Base-by-base conservation (phyloP, 768 basidiomycete genomes). In the Termitomyces sp. region DNA sequence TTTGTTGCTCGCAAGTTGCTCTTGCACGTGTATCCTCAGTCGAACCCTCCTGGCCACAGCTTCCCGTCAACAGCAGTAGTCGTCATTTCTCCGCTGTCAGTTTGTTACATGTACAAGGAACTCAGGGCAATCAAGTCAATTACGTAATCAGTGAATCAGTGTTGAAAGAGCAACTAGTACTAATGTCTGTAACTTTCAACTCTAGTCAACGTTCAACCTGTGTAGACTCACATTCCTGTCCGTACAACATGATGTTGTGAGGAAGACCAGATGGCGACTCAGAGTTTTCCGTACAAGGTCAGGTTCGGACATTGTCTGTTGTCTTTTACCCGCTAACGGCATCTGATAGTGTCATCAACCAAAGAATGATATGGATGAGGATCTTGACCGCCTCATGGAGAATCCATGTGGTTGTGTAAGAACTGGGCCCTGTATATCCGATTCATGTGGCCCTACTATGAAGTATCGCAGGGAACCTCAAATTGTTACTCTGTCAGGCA, bases 401-500 rank as follows among this genome's bases (percentile, higher is more conserved):
- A 19, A 28, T 17, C 21, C 38, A 19, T 21, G 28, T 19, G 10
- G n/a, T n/a, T 19, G 12, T 21, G 12, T 46, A 2, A 19, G 11
- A 42, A 17, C n/a, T 21, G 30, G 11, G 12, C 46, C 14, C 32
- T 8, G 21, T 22, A 34, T 47, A 46, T 46, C 30, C n/a, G 9
- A n/a, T 9, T 22, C 42, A 59, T 56, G 51, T 59, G 58, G 54
- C 41, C 26, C 10, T 55, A 58, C 26, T 56, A 59, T 56, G 53
- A 55, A 59, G 34, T 47, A 32, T 22, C 42, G n/a, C 32, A 28
- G 10, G 45, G 35, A 12, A 28, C 9, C 11, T 15, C 26, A 2
- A 28, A 44, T 38, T 54, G 41, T 17, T 30, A 48, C 51, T 51
- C 58, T 22, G 40, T 30, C 24, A 42, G 42, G 28, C 54, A 59